A percentile compares a stretch with the other conserved stretches of the same genome.
phyloP scores from a whole-genome alignment of 2,329 filamentous ascomycete species.

The Diaporthe ampelina region DNA sequence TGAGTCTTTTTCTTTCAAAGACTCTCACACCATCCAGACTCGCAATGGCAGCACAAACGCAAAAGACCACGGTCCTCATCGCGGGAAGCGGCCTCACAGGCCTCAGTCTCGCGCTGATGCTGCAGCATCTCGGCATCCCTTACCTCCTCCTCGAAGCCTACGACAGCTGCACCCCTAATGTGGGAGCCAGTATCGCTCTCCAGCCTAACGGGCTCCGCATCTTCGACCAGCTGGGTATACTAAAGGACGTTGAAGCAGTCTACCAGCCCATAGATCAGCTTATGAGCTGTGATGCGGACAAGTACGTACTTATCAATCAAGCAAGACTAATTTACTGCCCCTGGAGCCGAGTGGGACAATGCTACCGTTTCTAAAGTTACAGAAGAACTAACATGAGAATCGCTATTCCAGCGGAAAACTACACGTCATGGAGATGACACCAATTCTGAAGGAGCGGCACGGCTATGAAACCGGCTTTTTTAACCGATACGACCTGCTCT shows the following conservation, averaged over 20 bases:
- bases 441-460: conserved; percentile 8
- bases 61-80: conserved; percentile 13
- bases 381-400: not conserved
- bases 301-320: not conserved
- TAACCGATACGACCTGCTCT: conserved; percentile 17
- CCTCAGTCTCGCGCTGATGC: not conserved
- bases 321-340: not conserved
- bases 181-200: conserved; percentile 12
- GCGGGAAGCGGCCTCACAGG: conserved; percentile 24
- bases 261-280: not conserved
- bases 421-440: not conserved
- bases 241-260: conserved; percentile 7
- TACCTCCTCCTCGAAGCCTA: conserved; percentile 29
- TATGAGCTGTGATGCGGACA: not conserved
- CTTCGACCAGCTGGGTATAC: conserved; percentile 7
- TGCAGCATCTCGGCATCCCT: conserved; percentile 15
- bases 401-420: not conserved
- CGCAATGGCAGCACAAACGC: conserved; percentile 4
- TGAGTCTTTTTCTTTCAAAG: too few relatives aligned
- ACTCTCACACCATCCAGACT: not conserved
- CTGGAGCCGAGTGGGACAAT: not conserved
- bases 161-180: conserved; percentile 15
- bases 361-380: too few relatives aligned
- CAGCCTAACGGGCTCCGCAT: conserved; percentile 17
- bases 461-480: conserved; percentile 4